Evolutionary conservation across 257 asterid genomes (phyloP).

Genomic region (Agastache rugosa): DNA sequence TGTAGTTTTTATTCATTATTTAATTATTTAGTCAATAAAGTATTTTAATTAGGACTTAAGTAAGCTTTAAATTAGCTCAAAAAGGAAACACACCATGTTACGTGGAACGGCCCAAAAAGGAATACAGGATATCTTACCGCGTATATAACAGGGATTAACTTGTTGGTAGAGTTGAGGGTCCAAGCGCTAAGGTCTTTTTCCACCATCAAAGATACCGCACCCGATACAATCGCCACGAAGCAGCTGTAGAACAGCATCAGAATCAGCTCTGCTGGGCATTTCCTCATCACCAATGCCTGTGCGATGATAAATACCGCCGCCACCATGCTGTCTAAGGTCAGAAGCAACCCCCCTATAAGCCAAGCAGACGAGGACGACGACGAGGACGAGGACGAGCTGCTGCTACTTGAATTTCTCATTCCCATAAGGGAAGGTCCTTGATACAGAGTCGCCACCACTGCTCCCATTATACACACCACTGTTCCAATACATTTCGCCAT

Average conservation of each 20-base stretch:
- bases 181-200: slow-evolving; percentile 55
- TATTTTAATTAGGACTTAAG: too few species aligned
- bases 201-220: slow-evolving; percentile 43
- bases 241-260: slow-evolving; percentile 73
- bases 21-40: too few species aligned
- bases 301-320: slow-evolving; percentile 59
- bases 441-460: slow-evolving; percentile 55
- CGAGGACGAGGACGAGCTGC: slow-evolving; percentile 34
- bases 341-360: slow-evolving; percentile 65
- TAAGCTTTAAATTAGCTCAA: too few species aligned
- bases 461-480: slow-evolving; percentile 56
- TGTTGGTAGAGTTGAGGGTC: slow-evolving; percentile 53
- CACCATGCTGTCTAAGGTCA: slow-evolving; percentile 47
- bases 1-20: too few species aligned
- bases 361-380: slow-evolving; percentile 48
- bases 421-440: slow-evolving; percentile 57
- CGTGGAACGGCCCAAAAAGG: too few species aligned
- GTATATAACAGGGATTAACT: slow-evolving; percentile 59
- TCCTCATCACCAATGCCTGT: slow-evolving; percentile 68
- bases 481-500: slow-evolving; percentile 61
- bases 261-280: slow-evolving; percentile 61
- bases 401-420: not conserved
- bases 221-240: slow-evolving; percentile 57
- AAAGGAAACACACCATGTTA: too few species aligned
- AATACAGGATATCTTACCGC: too few species aligned